Evolutionary conservation across 306 rosid genomes (phyloP).

Genomic region (Sicyos baderoa): DNA sequence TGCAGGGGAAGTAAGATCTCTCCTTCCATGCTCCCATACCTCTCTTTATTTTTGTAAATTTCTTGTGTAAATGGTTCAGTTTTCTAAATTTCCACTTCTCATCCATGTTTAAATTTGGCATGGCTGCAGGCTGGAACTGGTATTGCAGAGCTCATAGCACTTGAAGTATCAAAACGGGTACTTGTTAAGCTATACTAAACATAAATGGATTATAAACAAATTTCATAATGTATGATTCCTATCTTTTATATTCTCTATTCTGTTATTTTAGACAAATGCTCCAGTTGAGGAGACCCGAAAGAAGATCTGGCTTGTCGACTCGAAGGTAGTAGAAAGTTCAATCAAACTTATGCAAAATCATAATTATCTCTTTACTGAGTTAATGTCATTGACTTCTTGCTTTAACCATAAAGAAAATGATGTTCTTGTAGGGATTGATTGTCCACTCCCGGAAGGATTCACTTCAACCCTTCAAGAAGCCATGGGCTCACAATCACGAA

Average conservation of each 20-base stretch:
- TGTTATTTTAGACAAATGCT: conserved; percentile 40
- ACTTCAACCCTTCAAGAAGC: conserved; percentile 82
- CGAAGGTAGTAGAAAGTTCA: conserved; percentile 45
- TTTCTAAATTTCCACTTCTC: not conserved
- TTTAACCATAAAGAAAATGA: conserved; percentile 11
- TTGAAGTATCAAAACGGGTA: conserved; percentile 74
- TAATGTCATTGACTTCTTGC: not conserved
- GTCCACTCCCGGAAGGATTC: conserved; percentile 73
- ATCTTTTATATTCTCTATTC: not conserved
- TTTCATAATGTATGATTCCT: not conserved
- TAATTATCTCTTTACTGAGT: not conserved
- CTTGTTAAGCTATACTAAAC: not conserved
- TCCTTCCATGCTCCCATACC: not conserved
- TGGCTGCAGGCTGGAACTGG: conserved; percentile 83
- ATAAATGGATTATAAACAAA: conserved; percentile 10
- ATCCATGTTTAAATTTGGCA: conserved; percentile 9
- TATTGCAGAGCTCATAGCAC: conserved; percentile 90
- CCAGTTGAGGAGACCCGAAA: conserved; percentile 78
- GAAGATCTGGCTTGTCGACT: conserved; percentile 88
- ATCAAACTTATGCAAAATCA: conserved; percentile 16
- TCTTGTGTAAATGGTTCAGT: not conserved
- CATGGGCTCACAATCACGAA: conserved; percentile 95
- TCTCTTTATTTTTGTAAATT: not conserved
- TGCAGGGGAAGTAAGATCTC: conserved; percentile 69
- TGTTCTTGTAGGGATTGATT: conserved; percentile 61